These are phyloP conservation scores for Mortierella sp. DNA, from an alignment of 371 early-diverging fungal species.

Conservation along the genomic window DNA sequence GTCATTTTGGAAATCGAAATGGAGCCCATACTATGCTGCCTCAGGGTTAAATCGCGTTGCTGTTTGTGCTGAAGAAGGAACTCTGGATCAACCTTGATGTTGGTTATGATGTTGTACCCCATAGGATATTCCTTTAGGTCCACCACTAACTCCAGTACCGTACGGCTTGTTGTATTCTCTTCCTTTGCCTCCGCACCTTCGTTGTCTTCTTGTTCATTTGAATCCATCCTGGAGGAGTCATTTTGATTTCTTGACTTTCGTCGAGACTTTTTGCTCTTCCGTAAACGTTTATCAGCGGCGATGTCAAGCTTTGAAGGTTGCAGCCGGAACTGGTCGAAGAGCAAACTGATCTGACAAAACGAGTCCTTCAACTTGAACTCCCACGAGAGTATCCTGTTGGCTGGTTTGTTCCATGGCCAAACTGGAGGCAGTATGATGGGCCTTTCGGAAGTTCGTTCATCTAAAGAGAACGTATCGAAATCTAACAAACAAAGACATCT, in stretches of 20 bases:
- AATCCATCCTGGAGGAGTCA: conserved; percentile 5
- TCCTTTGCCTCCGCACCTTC: neutral
- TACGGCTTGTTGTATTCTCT: conserved; percentile 23
- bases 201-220: conserved; percentile 11
- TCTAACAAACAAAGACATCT: neutral
- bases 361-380: conserved; percentile 47
- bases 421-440: conserved; percentile 12
- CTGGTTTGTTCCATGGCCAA: conserved; percentile 32
- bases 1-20: conserved; percentile 19
- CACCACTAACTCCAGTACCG: conserved; percentile 48
- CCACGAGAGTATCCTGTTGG: conserved; percentile 27
- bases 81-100: conserved; percentile 52
- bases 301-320: conserved; percentile 30
- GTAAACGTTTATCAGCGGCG: conserved; percentile 18
- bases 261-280: conserved; percentile 14
- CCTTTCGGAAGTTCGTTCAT: conserved; percentile 2
- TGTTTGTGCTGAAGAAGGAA: conserved; percentile 50
- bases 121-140: conserved; percentile 58
- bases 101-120: conserved; percentile 57
- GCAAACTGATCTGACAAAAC: conserved; percentile 26
- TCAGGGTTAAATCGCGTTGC: conserved; percentile 25
- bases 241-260: conserved; percentile 29
- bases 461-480: conserved; percentile 1
- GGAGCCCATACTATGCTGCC: conserved; percentile 12
- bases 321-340: conserved; percentile 47